Conservation (phyloP, 2,329 filamentous ascomycete species). For the Clarireedia hainanense region DNA sequence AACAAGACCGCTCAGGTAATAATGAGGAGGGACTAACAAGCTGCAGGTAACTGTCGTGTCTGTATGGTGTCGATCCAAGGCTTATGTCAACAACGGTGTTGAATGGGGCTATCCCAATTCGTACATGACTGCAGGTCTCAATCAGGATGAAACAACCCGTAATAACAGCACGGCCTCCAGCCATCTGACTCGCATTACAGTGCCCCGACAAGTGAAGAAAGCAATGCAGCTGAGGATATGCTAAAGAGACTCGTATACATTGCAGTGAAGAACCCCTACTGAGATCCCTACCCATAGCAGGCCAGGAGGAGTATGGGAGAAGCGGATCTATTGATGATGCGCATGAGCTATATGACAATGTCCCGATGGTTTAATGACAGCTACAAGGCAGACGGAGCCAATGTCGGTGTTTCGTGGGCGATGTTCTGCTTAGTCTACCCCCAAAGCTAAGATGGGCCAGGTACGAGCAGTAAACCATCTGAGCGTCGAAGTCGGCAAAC, state of each 20-base stretch:
- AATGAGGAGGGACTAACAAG: not conserved
- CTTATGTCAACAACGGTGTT: slow-evolving; percentile 2
- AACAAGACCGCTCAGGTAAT: not conserved
- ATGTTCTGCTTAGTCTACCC: not conserved
- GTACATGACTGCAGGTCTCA: slow-evolving; percentile 7
- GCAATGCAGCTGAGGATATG: too few relatives aligned
- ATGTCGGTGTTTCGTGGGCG: not conserved
- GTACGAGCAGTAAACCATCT: not conserved
- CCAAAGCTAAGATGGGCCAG: not conserved
- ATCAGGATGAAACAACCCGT: slow-evolving; percentile 7
- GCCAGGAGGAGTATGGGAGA: not conserved
- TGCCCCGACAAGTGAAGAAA: too few relatives aligned
- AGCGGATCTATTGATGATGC: not conserved
- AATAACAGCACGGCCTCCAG: too few relatives aligned
- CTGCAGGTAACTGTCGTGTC: too few relatives aligned
- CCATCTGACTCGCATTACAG: too few relatives aligned
- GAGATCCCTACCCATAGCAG: not conserved
- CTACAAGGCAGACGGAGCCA: not conserved
- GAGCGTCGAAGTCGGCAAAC: not conserved
- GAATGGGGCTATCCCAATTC: not conserved
- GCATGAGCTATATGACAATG: not conserved
- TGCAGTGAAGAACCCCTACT: not conserved
- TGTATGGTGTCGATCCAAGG: not conserved
- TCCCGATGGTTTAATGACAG: not conserved
- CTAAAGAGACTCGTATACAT: not conserved